Percentiles rank a stretch among this genome's conserved stretches.
Evolutionary conservation across 1,139 yeast genomes (phyloP).

Genomic region (Spathaspora sp.): DNA sequence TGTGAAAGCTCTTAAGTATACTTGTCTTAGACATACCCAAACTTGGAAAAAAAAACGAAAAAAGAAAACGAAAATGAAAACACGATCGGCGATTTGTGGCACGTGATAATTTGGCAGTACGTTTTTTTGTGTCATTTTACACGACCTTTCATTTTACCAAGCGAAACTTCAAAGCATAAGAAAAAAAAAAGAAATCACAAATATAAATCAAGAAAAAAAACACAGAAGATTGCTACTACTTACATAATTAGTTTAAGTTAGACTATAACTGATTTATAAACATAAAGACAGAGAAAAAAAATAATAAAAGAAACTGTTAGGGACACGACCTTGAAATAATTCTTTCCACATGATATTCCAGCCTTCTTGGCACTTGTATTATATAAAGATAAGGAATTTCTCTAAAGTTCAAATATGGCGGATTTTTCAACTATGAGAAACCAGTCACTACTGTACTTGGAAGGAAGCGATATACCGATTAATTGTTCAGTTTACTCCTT

Average conservation of each 20-base stretch:
- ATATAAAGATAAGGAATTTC: background rate
- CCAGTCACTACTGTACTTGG: slow-evolving; percentile 13
- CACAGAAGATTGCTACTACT: background rate
- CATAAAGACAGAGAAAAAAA: too few relatives aligned
- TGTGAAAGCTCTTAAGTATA: background rate
- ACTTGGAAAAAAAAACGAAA: background rate
- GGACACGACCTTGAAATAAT: background rate
- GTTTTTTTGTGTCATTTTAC: background rate
- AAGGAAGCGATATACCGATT: slow-evolving; percentile 20
- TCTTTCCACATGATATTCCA: background rate
- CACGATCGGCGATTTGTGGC: background rate
- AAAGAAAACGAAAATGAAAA: background rate
- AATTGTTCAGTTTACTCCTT: slow-evolving; percentile 43
- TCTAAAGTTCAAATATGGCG: background rate
- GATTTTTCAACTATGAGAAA: slow-evolving; percentile 11
- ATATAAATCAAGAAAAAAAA: too few relatives aligned
- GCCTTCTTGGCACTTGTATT: background rate
- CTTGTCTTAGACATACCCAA: background rate
- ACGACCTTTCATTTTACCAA: background rate
- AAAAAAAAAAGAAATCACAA: background rate
- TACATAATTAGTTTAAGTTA: background rate
- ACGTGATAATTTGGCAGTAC: background rate
- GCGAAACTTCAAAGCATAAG: background rate
- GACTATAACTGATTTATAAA: too few relatives aligned
- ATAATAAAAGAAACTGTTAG: background rate